phyloP scores from a whole-genome alignment of 345 rosid genomes.

The Orychophragmus violaceus region DNA sequence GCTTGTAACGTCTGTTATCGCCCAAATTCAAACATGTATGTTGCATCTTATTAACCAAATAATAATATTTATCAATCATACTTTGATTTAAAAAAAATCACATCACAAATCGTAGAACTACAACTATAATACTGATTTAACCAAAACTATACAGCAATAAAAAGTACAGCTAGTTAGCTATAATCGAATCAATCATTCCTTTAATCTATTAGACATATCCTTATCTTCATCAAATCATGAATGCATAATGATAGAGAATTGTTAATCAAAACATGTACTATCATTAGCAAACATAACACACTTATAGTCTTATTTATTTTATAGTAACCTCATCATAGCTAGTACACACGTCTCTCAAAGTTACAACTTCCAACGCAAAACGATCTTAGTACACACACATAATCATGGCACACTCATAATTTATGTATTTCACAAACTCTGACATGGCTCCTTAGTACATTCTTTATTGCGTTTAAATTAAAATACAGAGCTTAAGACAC shows the following conservation, averaged over 20 bases:
- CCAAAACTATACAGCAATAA: neutral
- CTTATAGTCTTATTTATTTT: neutral
- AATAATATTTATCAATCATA: neutral
- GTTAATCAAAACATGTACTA: neutral
- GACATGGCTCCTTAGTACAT: neutral
- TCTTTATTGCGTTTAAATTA: neutral
- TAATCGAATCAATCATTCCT: neutral
- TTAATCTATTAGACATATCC: neutral
- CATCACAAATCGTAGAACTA: neutral
- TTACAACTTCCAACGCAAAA: neutral
- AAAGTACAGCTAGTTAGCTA: neutral
- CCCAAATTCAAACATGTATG: neutral
- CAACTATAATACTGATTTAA: neutral
- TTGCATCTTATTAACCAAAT: neutral
- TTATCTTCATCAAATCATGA: neutral
- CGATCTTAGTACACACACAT: neutral
- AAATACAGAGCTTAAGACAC: neutral
- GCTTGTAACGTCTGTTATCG: neutral
- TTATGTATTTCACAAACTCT: neutral
- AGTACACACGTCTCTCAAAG: neutral
- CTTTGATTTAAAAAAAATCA: neutral
- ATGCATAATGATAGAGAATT: neutral
- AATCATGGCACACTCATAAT: constrained; percentile 3
- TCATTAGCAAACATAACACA: neutral
- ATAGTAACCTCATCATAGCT: neutral